Percentiles rank a stretch among this genome's conserved stretches.
phyloP scores from a whole-genome alignment of 768 basidiomycete genomes.

The Boletus coccyginus region DNA sequence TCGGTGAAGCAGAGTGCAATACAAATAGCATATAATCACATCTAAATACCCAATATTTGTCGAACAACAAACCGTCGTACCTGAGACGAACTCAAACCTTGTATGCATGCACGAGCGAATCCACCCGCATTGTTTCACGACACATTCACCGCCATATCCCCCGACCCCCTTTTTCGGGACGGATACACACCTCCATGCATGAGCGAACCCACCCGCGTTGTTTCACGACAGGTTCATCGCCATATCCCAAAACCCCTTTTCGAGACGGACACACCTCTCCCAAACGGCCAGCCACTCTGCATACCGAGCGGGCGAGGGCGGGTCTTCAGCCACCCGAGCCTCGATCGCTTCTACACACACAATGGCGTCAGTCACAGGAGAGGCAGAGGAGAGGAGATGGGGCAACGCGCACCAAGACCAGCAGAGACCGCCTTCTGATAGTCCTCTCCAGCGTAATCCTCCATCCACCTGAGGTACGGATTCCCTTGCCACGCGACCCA shows the following conservation, averaged over 20 bases:
- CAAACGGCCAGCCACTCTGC: slow-evolving; percentile 70
- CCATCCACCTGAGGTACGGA: slow-evolving; percentile 72
- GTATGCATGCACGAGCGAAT: too few relatives aligned
- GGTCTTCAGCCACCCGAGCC: slow-evolving; percentile 51
- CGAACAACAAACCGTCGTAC: too few relatives aligned
- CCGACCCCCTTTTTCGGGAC: too few relatives aligned
- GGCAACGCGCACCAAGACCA: slow-evolving; percentile 63
- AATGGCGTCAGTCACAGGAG: neutral
- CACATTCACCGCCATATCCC: too few relatives aligned
- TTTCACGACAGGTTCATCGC: slow-evolving; percentile 33
- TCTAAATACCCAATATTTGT: too few relatives aligned
- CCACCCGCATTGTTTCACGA: too few relatives aligned
- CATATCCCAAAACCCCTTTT: slow-evolving; percentile 89
- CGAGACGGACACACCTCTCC: slow-evolving; percentile 71
- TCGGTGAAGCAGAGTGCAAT: too few relatives aligned
- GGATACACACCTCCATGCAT: too few relatives aligned
- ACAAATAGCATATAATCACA: too few relatives aligned
- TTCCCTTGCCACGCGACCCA: slow-evolving; percentile 67
- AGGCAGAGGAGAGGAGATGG: neutral
- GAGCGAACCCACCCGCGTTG: too few relatives aligned
- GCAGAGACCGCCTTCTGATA: slow-evolving; percentile 71
- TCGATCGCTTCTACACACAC: slow-evolving; percentile 66
- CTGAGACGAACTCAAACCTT: too few relatives aligned
- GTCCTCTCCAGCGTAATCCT: slow-evolving; percentile 70
- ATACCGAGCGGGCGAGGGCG: slow-evolving; percentile 58